Percentiles rank a stretch among this genome's conserved stretches.
phyloP scores from a whole-genome alignment of 2,329 filamentous ascomycete species.

The Sclerotinia spermophila region DNA sequence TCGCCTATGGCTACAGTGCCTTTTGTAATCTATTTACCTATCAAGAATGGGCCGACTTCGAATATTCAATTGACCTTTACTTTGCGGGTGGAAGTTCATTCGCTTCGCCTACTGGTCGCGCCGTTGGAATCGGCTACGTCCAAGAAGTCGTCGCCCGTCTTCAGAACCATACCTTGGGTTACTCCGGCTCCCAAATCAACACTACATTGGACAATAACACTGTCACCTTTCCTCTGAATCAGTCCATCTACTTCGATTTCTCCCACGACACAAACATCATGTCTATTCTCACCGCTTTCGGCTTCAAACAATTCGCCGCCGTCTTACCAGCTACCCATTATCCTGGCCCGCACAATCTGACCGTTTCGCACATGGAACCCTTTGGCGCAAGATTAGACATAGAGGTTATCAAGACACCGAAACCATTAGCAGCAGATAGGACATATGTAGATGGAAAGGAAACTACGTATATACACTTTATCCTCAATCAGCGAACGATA shows the following conservation, averaged over 20 bases:
- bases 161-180: slow-evolving; percentile 59
- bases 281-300: slow-evolving; percentile 67
- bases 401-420: slow-evolving; percentile 66
- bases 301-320: slow-evolving; percentile 63
- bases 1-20: slow-evolving; percentile 69
- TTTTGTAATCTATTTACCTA: slow-evolving; percentile 75
- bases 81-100: slow-evolving; percentile 52
- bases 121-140: slow-evolving; percentile 70
- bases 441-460: slow-evolving; percentile 46
- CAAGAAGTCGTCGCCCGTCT: slow-evolving; percentile 70
- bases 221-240: slow-evolving; percentile 68
- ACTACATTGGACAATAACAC: slow-evolving; percentile 65
- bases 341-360: slow-evolving; percentile 57
- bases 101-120: slow-evolving; percentile 46
- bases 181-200: slow-evolving; percentile 60
- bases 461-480: slow-evolving; percentile 69
- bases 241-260: slow-evolving; percentile 73
- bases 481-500: slow-evolving; percentile 70
- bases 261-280: slow-evolving; percentile 74
- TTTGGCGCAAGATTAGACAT: slow-evolving; percentile 72
- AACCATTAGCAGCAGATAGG: slow-evolving; percentile 55
- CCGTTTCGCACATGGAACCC: slow-evolving; percentile 64
- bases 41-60: slow-evolving; percentile 69
- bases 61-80: slow-evolving; percentile 65
- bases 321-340: slow-evolving; percentile 54